Evolutionary conservation across 768 basidiomycete species (phyloP).

Genomic region (Tulasnella sp.): DNA sequence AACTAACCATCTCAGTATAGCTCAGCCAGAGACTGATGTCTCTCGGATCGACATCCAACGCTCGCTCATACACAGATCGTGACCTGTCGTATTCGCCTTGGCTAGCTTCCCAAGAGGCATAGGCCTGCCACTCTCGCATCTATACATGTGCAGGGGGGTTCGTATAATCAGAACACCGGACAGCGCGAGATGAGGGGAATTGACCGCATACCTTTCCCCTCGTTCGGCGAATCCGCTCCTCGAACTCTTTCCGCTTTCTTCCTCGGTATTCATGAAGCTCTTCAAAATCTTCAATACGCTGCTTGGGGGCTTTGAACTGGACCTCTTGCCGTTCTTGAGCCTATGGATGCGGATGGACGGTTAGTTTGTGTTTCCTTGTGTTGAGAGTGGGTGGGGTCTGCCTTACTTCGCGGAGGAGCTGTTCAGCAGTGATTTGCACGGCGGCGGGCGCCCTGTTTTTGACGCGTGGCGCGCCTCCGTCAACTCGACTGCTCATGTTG

Average conservation of each 20-base stretch:
- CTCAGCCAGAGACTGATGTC: constrained; percentile 89
- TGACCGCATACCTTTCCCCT: constrained; percentile 37
- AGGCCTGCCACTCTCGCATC: constrained; percentile 49
- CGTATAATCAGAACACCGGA: not conserved
- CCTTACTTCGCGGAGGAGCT: constrained; percentile 86
- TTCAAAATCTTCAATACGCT: constrained; percentile 95
- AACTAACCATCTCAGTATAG: constrained; percentile 67
- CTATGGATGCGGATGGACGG: constrained; percentile 41
- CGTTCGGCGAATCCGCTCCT: constrained; percentile 59
- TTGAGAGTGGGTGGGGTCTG: no score
- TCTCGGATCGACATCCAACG: constrained; percentile 89
- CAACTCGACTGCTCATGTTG: constrained; percentile 9
- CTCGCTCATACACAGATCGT: constrained; percentile 93
- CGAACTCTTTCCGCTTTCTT: constrained; percentile 83
- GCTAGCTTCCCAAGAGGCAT: constrained; percentile 69
- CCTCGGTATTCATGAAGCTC: constrained; percentile 73
- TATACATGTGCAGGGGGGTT: constrained; percentile 30
- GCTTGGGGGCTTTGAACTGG: constrained; percentile 85
- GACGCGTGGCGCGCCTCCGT: constrained; percentile 44
- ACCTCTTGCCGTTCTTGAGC: constrained; percentile 98
- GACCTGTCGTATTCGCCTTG: constrained; percentile 96
- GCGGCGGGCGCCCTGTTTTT: constrained; percentile 96
- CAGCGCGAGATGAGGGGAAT: not conserved
- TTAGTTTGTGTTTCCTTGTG: not conserved
- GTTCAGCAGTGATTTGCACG: constrained; percentile 96